Conservation (phyloP, 305 asterid species). For the Petunia hybrid region DNA sequence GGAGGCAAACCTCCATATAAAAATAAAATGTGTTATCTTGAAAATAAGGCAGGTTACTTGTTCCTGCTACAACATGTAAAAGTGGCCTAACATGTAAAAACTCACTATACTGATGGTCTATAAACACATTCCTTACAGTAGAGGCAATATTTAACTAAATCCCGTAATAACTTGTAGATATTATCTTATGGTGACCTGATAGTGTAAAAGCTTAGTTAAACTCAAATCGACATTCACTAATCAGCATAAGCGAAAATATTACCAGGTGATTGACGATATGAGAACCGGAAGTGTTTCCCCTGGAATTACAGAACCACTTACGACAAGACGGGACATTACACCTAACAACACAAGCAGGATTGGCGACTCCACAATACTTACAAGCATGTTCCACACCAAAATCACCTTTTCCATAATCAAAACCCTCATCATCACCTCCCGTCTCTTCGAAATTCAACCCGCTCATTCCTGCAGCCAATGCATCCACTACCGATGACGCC, state of each 20-base stretch:
- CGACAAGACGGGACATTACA: slow-evolving; percentile 97
- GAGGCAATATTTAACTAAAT: too few species aligned
- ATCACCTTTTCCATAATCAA: slow-evolving; percentile 92
- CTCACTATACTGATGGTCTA: too few species aligned
- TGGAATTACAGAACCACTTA: slow-evolving; percentile 97
- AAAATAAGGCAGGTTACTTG: too few species aligned
- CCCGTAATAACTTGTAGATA: too few species aligned
- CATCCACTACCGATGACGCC: slow-evolving; percentile 90
- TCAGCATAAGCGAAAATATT: neutral
- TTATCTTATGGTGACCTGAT: too few species aligned
- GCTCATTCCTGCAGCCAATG: slow-evolving; percentile 94
- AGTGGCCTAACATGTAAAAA: too few species aligned
- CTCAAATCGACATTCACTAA: neutral
- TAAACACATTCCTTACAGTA: too few species aligned
- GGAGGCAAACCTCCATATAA: too few species aligned
- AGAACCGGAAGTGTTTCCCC: slow-evolving; percentile 98
- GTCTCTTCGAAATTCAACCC: slow-evolving; percentile 95
- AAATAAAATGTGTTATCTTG: too few species aligned
- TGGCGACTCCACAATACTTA: slow-evolving; percentile 91
- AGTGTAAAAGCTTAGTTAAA: too few species aligned
- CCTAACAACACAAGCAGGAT: slow-evolving; percentile 97
- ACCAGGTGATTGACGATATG: slow-evolving; percentile 99
- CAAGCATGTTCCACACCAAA: slow-evolving; percentile 91
- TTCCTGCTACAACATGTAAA: too few species aligned
- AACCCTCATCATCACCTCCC: slow-evolving; percentile 88